Evolutionary conservation across 441 rosid species (phyloP).

Genomic region (Metrosideros polymorpha): DNA sequence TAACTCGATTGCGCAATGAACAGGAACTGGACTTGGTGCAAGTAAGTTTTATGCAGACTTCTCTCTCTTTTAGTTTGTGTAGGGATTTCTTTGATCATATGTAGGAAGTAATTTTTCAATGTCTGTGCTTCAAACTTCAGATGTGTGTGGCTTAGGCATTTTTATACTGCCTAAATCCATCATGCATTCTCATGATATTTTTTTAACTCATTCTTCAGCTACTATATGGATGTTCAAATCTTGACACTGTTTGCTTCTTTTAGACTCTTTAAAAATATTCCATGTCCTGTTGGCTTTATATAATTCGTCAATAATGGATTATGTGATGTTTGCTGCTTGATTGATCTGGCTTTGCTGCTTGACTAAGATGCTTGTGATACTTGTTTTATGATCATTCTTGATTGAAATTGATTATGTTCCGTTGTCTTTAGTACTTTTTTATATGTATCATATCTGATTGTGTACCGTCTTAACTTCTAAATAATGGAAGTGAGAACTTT

Average conservation of each 20-base stretch:
- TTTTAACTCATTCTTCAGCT: background rate
- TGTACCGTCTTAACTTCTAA: background rate
- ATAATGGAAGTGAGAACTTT: background rate
- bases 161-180: background rate
- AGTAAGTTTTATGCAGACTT: slow-evolving; percentile 33
- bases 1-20: slow-evolving; percentile 80
- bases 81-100: background rate
- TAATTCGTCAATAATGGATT: background rate
- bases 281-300: background rate
- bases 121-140: background rate
- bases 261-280: background rate
- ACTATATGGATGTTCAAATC: background rate
- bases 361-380: background rate
- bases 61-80: background rate
- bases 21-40: slow-evolving; percentile 94
- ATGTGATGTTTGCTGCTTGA: background rate
- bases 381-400: background rate
- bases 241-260: background rate
- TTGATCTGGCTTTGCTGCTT: background rate
- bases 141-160: background rate
- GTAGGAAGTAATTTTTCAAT: background rate
- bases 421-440: background rate
- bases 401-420: background rate
- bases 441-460: background rate
- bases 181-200: background rate